Evolutionary conservation across 2,329 filamentous ascomycete genomes (phyloP).

Genomic region (Cladosporium oxysporum): DNA sequence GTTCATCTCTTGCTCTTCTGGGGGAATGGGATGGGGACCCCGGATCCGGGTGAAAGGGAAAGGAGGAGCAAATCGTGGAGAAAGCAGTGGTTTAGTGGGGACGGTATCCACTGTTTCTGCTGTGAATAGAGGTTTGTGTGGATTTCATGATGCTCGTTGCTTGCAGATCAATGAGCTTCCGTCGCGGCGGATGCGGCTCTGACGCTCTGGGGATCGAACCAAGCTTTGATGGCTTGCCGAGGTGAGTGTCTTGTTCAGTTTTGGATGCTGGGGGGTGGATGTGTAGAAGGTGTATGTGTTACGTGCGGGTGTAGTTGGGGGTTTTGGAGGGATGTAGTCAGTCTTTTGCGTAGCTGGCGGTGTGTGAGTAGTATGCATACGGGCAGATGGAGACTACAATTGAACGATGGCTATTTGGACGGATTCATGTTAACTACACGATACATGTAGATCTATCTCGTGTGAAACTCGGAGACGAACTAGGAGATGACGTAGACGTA

Average conservation of each 20-base stretch:
- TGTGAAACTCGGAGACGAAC: neutral
- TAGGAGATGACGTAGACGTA: neutral
- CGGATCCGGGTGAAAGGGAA: conserved; percentile 2
- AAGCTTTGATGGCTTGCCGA: conserved; percentile 4
- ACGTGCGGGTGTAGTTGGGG: too few relatives aligned
- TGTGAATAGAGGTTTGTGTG: neutral
- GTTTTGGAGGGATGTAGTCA: neutral
- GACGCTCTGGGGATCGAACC: neutral
- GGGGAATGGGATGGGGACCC: neutral
- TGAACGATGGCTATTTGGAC: neutral
- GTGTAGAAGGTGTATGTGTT: neutral
- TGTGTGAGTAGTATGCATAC: neutral
- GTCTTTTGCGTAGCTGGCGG: too few relatives aligned
- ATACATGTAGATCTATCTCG: neutral
- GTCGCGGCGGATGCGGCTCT: conserved; percentile 5
- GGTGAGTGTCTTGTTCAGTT: neutral
- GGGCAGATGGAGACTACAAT: neutral
- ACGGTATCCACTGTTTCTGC: neutral
- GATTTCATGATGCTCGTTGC: neutral
- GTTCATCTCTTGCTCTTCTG: neutral
- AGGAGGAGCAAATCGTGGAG: neutral
- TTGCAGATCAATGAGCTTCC: neutral
- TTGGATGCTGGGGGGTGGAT: neutral
- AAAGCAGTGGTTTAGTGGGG: neutral
- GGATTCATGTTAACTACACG: neutral